A percentile compares a stretch with the other conserved stretches of the same genome.
phyloP scores from a whole-genome alignment of 163 green algal genomes.

The Volvox carteri region DNA sequence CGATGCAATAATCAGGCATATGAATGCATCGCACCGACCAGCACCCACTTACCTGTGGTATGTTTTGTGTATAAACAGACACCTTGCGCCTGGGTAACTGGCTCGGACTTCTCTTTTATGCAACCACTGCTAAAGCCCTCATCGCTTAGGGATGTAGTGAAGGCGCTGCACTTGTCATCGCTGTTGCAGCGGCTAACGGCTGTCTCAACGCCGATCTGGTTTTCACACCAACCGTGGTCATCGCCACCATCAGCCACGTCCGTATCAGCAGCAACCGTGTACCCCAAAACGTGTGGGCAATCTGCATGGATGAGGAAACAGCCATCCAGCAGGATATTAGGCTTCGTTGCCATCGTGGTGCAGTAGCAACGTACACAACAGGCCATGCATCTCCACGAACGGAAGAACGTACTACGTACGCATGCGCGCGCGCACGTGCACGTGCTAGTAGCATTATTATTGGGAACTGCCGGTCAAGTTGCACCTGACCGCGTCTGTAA shows the following conservation, averaged over 20 bases:
- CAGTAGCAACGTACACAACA: too few relatives aligned
- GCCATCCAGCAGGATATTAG: too few relatives aligned
- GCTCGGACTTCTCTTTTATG: not conserved
- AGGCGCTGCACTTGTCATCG: not conserved
- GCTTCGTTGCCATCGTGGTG: too few relatives aligned
- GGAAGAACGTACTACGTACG: too few relatives aligned
- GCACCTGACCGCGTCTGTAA: too few relatives aligned
- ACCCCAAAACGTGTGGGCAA: not conserved
- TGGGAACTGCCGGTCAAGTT: too few relatives aligned
- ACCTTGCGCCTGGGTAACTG: not conserved
- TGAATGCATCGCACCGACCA: not conserved
- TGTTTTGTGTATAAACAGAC: not conserved
- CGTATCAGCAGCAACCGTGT: not conserved
- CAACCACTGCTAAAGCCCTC: not conserved
- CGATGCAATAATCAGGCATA: not conserved
- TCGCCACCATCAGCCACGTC: not conserved
- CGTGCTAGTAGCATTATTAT: too few relatives aligned
- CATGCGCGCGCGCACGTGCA: too few relatives aligned
- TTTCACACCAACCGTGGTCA: not conserved
- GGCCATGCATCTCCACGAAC: too few relatives aligned
- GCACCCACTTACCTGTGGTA: not conserved
- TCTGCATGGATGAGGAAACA: too few relatives aligned
- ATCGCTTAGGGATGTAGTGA: not conserved
- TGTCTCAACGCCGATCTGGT: not conserved
- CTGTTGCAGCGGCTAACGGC: not conserved